Evolutionary conservation across 805 yeast species (phyloP).

Genomic region (Cyberlindnera mrakii): DNA sequence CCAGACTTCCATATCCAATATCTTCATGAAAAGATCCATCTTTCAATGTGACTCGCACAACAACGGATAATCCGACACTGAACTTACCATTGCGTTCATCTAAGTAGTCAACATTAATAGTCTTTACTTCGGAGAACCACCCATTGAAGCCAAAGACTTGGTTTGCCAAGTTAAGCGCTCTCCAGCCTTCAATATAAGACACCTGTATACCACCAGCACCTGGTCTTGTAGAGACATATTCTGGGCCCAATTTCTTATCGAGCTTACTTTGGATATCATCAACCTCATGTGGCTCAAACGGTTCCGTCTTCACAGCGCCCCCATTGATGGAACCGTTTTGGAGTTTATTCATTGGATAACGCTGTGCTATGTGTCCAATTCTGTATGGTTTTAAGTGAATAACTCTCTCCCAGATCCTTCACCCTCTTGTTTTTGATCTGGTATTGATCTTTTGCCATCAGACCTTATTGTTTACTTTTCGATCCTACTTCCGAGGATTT

Average conservation of each 20-base stretch:
- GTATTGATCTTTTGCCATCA: neutral
- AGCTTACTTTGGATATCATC: constrained; percentile 31
- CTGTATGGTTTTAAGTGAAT: too few species aligned
- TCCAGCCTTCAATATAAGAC: constrained; percentile 80
- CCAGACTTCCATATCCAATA: constrained; percentile 79
- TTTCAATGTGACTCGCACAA: constrained; percentile 64
- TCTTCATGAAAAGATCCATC: constrained; percentile 82
- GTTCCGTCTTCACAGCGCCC: constrained; percentile 14
- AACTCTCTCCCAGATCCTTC: too few species aligned
- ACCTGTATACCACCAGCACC: constrained; percentile 69
- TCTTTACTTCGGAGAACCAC: constrained; percentile 69
- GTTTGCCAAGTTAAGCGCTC: constrained; percentile 72
- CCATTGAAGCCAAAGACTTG: constrained; percentile 81
- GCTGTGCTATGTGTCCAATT: too few species aligned
- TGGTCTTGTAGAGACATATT: constrained; percentile 66
- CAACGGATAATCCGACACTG: constrained; percentile 64
- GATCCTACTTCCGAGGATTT: neutral
- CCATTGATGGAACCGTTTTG: constrained; percentile 7
- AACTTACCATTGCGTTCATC: constrained; percentile 56
- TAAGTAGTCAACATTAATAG: constrained; percentile 60
- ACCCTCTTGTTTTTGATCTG: neutral
- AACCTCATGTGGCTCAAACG: constrained; percentile 11
- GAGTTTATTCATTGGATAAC: constrained; percentile 5
- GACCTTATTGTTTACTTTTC: constrained; percentile 6
- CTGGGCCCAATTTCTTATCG: constrained; percentile 60